Evolutionary conservation across 305 asterid genomes (phyloP), one percentile per base, ranked within the genome.

Genomic region (Fraxinus nigra): DNA sequence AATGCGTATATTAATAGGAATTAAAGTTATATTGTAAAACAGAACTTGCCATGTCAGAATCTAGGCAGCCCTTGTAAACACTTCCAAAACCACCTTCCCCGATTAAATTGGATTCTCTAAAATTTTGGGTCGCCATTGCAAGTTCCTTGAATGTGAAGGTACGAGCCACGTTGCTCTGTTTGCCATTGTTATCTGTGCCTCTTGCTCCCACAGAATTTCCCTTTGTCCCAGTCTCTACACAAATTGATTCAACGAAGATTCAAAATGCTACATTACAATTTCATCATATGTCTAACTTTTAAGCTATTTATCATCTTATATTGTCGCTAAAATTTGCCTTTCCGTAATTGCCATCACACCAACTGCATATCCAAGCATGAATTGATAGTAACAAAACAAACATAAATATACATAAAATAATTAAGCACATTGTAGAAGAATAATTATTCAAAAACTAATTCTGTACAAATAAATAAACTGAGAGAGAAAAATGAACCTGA

Each of bases 51-150:
- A 78, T 78, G 84, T 89, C 90, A 74, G 92, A 87, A 51, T 92
- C 98, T 0, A 93, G 89, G 20, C 91, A 91, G 79, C 93, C 98
- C 85, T 86, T 93, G 78, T 85, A 95, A 65, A 93, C 98, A 35
- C 96, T 88, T 63, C 98, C 98, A 72, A 92, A 95, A n/a, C 98
- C 98, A 4, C 98, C 98, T 84, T 90, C 97, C 26, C 98, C 98
- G 6, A 93, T 88, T 91, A 93, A 88, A 90, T 95, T 95, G 33
- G 91, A 85, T 72, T 84, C 91, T 87, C 90, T 83, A 22, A 95
- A 95, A 79, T 93, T 91, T 86, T 91, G 94, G 5, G 98, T 95
- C 1, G 94, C 95, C 56, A 77, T 79, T 14, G 98, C 97, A 46
- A 93, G 98, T 67, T 95, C 97, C 83, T 88, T 92, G 87, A 93